Evolutionary conservation across 139 green algal genomes (phyloP).

Genomic region (Volvox africanus): DNA sequence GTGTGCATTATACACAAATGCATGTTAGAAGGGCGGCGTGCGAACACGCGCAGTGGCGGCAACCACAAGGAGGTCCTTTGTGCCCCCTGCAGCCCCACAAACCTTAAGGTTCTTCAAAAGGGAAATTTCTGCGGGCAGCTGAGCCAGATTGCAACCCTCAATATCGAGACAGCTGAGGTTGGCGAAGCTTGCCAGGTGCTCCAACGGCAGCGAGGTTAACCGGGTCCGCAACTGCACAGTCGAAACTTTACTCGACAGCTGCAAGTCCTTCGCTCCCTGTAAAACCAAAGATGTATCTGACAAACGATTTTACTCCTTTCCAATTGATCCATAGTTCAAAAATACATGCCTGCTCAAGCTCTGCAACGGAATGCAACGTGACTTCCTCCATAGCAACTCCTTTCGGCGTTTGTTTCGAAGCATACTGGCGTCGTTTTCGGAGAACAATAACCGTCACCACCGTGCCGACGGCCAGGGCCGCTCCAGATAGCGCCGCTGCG

Average conservation of each 20-base stretch:
- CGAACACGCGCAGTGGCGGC: too few species aligned
- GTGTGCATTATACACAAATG: too few species aligned
- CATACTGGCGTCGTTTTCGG: background rate
- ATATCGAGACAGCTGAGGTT: conserved; percentile 9
- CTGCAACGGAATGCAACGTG: background rate
- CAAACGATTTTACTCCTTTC: background rate
- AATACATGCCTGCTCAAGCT: background rate
- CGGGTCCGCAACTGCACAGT: background rate
- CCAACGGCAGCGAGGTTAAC: background rate
- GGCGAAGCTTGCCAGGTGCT: background rate
- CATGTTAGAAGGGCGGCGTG: too few species aligned
- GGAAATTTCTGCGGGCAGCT: background rate
- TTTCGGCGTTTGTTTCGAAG: background rate
- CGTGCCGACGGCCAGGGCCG: background rate
- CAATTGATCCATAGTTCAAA: background rate
- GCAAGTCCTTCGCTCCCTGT: background rate
- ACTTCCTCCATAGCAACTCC: background rate
- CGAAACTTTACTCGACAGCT: background rate
- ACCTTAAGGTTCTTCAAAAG: background rate
- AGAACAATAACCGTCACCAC: background rate
- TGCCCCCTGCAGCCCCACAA: too few species aligned
- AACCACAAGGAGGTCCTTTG: too few species aligned
- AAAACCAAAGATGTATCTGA: background rate
- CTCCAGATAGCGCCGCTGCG: background rate
- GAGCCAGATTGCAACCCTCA: background rate